Evolutionary conservation across 2,329 filamentous ascomycete species (phyloP), one percentile per base, ranked within the genome.

Genomic region (Aspergillus proliferans): DNA sequence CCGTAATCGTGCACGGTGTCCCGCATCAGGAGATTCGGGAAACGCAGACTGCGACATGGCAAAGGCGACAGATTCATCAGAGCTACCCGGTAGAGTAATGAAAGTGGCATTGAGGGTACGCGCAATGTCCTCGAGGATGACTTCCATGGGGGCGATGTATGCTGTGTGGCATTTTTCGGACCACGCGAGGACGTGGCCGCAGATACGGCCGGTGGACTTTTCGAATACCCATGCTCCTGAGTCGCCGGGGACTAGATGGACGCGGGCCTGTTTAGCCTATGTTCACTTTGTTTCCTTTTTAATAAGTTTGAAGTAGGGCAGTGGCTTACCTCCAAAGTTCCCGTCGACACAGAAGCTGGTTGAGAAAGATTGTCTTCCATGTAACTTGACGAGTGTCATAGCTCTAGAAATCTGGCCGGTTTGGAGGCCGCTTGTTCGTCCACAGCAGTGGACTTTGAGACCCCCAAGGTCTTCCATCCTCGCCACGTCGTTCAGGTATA

Each of bases 61-160:
- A 41, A 58, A 66, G 24, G 55, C 52, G 39, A 63, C 52, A 9
- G 61, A 54, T 21, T 59, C 62, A 30, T 63, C 57, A 10, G 65
- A 61, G 21, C 62, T 61, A n/a, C 66, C 85, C 0, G 89, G 89
- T 0, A 95, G 76, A 4, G 79, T 76, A n/a, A 95, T 81, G 22
- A 82, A 79, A 1, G 71, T 71, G 0, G 88, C 88, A 19, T 84
- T 81, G 0, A 96, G 74, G 0, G 86, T 90, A 53, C 86, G 81
- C 24, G 84, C 85, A 49, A 97, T 95, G 62, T 97, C 92, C 24
- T 86, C 81, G 9, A 97, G 76, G 10, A 95, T 72, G 2, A 96
- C 79, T 49, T 96, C 88, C 92, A 97, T 97, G 0, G 92, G 92
- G 52, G 89, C 93, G 52, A 97, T 93, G 66, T 95, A 97, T 0